Evolutionary conservation across 305 asterid genomes (phyloP).

Genomic region (Striga hermonthica): DNA sequence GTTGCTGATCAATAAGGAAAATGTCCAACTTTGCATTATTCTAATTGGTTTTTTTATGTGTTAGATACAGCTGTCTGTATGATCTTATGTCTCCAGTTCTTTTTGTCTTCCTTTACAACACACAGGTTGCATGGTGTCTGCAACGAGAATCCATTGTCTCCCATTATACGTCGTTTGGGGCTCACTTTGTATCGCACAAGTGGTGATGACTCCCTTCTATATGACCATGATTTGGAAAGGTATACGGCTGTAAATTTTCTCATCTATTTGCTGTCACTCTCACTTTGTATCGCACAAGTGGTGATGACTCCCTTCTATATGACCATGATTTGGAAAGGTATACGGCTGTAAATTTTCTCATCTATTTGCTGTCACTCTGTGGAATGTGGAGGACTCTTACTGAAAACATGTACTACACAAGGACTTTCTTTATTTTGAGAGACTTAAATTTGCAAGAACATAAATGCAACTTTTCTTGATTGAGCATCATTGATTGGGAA

Average conservation of each 20-base stretch:
- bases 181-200: conserved; percentile 86
- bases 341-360: conserved; percentile 22
- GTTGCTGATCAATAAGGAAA: background rate
- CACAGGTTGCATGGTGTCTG: conserved; percentile 97
- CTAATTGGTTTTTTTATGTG: conserved; percentile 24
- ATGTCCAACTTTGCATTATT: conserved; percentile 8
- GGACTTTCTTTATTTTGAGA: background rate
- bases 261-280: conserved; percentile 11
- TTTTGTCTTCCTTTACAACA: background rate
- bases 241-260: conserved; percentile 30
- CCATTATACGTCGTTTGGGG: conserved; percentile 80
- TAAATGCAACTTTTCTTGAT: background rate
- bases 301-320: conserved; percentile 85
- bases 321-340: conserved; percentile 98
- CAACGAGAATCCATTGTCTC: conserved; percentile 97
- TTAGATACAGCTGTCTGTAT: conserved; percentile 6
- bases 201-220: conserved; percentile 86
- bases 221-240: conserved; percentile 99
- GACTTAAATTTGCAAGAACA: background rate
- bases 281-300: conserved; percentile 97
- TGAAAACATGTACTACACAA: background rate
- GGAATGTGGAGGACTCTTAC: background rate
- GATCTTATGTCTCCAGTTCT: conserved; percentile 8
- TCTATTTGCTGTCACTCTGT: conserved; percentile 12
- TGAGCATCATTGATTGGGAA: background rate